Percentiles rank a stretch among this genome's conserved stretches.
phyloP scores from a whole-genome alignment of 2,329 filamentous ascomycete species.

The Dothideomycetidae sp. region DNA sequence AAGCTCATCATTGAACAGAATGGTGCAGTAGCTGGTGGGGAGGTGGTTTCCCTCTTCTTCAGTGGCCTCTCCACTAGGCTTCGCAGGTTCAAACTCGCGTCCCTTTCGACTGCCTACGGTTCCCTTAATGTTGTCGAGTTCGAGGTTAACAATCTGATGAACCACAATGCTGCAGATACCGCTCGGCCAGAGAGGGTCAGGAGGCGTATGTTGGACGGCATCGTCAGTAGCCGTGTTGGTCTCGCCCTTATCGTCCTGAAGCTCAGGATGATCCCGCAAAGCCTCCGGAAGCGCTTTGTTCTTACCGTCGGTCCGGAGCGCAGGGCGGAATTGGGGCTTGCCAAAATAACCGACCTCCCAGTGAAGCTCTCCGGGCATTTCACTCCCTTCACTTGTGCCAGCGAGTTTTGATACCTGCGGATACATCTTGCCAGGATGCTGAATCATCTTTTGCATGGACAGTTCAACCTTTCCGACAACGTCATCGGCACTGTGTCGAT shows the following conservation, averaged over 20 bases:
- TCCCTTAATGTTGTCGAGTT: conserved; percentile 81
- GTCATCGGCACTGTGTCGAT: conserved; percentile 82
- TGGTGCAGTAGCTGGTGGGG: conserved; percentile 87
- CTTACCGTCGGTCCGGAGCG: conserved; percentile 74
- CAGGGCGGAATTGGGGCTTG: conserved; percentile 75
- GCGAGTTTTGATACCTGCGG: conserved; percentile 70
- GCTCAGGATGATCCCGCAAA: conserved; percentile 56
- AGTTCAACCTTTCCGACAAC: conserved; percentile 90
- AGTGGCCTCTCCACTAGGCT: conserved; percentile 67
- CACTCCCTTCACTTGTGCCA: conserved; percentile 68
- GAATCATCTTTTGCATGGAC: conserved; percentile 87
- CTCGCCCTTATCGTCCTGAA: conserved; percentile 78
- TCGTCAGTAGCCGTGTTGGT: conserved; percentile 63
- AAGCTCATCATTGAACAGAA: conserved; percentile 75
- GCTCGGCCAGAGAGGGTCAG: conserved; percentile 90
- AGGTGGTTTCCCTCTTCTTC: conserved; percentile 69
- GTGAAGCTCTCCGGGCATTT: conserved; percentile 84
- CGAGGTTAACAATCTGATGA: conserved; percentile 89
- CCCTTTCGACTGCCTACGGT: conserved; percentile 69
- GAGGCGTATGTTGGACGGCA: conserved; percentile 76
- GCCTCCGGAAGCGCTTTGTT: conserved; percentile 61
- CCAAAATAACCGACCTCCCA: conserved; percentile 96
- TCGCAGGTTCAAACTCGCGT: conserved; percentile 77
- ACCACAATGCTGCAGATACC: conserved; percentile 76
- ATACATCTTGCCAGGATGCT: conserved; percentile 87